Evolutionary conservation across 768 basidiomycete species (phyloP).

Genomic region (Mycena olivaceomarginata): DNA sequence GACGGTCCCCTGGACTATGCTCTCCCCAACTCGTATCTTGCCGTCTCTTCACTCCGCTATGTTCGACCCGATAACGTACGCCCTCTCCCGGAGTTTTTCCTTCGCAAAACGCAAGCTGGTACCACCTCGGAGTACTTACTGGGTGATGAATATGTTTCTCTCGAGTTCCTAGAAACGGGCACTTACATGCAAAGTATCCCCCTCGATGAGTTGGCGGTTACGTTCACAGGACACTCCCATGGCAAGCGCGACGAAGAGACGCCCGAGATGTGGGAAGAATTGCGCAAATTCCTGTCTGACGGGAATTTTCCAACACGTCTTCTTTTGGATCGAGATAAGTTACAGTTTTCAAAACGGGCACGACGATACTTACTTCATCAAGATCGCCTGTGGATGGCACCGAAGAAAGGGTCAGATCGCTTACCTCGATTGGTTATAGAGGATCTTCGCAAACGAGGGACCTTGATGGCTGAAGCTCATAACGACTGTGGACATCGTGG

Average conservation of each 20-base stretch:
- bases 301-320: background rate
- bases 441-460: too few relatives aligned
- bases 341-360: background rate
- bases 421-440: conserved; percentile 62
- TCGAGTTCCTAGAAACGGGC: background rate
- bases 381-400: background rate
- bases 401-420: background rate
- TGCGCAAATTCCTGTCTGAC: conserved; percentile 40
- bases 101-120: background rate
- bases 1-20: background rate
- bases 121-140: background rate
- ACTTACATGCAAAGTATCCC: conserved; percentile 13
- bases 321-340: background rate
- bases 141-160: conserved; percentile 2
- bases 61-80: background rate
- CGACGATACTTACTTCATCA: background rate
- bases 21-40: background rate
- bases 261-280: conserved; percentile 37
- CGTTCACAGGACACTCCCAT: conserved; percentile 3
- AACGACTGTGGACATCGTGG: too few relatives aligned
- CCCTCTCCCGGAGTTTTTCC: background rate
- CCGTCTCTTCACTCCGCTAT: background rate
- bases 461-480: too few relatives aligned
- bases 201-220: too few relatives aligned
- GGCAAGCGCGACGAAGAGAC: conserved; percentile 38